Base-by-base conservation (phyloP, 371 early-diverging fungal species). In the Capillidium heterosporum region DNA sequence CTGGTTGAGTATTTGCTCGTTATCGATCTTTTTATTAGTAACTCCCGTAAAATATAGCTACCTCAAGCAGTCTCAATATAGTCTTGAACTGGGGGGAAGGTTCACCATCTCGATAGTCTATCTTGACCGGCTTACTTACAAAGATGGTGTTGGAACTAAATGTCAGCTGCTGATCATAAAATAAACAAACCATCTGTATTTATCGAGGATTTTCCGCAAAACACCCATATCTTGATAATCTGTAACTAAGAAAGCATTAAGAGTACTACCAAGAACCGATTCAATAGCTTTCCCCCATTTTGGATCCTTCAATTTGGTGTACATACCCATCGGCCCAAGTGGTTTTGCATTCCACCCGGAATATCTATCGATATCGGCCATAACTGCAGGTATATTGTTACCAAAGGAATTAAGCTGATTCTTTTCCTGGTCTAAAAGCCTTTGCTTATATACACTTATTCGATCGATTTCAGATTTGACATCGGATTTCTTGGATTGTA, bases 291-390 rank as follows among this genome's bases (percentile, higher is more conserved):
- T 63, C 0, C 76, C 67, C 73, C 77, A 94, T 53, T 77, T 65
- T 2, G 72, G 72, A 23, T 80, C 57, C 48, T 67, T 70, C n/a
- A 93, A 63, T 56, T 76, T 77, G 28, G 91, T 61, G 51, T 72
- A 79, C 27, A 69, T 61, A 19, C 94, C 96, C 24, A 93, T 58
- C 0, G 95, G 95, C 0, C 96, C 96, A 7, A 92, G 61, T 1
- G 95, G 95, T 21, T 63, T 61, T 28, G 61, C 63, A 10, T 74
- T 71, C 58, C 68, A 73, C 61, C 89, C 77, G 0, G 62, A 64
- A 28, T 78, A 74, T 11, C 55, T 57, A 10, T 73, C 61, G 48
- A 95, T 88, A 1, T 67, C 73, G 1, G 58, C 53, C 59, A 93
- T 51, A 0, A 89, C 78, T 5, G 78, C 73, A 1, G 82, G 81